Conservation (phyloP, 2,329 filamentous ascomycete species). For the Colletotrichum sp. region DNA sequence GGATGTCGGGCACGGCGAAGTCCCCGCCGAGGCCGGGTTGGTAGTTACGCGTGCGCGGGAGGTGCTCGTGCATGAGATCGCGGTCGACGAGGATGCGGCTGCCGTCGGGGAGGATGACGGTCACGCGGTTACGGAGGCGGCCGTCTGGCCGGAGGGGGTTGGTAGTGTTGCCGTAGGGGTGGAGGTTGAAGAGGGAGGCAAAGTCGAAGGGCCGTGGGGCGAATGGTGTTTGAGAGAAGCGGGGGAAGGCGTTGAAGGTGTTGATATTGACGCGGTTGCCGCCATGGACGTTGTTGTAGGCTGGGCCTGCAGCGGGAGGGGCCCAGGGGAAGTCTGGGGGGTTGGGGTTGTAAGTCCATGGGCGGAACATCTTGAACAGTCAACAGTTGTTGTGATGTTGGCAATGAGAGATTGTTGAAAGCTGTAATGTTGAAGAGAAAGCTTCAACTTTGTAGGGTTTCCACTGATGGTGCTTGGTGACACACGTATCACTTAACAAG, state of each 20-base stretch:
- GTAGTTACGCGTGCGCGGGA: constrained; percentile 14
- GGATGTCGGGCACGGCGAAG: constrained; percentile 12
- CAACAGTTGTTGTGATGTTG: too few species aligned
- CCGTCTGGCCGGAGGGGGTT: background rate
- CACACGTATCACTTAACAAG: background rate
- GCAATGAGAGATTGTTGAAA: too few species aligned
- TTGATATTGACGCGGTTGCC: constrained; percentile 12
- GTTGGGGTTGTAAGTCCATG: background rate
- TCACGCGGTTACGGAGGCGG: constrained; percentile 8
- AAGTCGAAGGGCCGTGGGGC: background rate
- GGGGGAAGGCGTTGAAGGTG: background rate
- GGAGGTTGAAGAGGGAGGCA: background rate
- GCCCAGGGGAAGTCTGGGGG: background rate
- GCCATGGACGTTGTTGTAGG: background rate
- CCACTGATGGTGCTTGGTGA: background rate
- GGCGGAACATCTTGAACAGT: background rate
- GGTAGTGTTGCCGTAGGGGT: background rate
- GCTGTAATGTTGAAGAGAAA: background rate
- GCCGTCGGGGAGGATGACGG: constrained; percentile 10
- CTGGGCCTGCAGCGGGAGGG: background rate
- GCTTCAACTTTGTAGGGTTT: background rate
- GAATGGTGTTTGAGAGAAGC: background rate
- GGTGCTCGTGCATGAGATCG: constrained; percentile 5
- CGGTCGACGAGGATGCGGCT: constrained; percentile 3
- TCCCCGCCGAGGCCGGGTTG: background rate